Base-by-base conservation (phyloP, 2,329 filamentous ascomycete species). In the Raffaelea arxii region DNA sequence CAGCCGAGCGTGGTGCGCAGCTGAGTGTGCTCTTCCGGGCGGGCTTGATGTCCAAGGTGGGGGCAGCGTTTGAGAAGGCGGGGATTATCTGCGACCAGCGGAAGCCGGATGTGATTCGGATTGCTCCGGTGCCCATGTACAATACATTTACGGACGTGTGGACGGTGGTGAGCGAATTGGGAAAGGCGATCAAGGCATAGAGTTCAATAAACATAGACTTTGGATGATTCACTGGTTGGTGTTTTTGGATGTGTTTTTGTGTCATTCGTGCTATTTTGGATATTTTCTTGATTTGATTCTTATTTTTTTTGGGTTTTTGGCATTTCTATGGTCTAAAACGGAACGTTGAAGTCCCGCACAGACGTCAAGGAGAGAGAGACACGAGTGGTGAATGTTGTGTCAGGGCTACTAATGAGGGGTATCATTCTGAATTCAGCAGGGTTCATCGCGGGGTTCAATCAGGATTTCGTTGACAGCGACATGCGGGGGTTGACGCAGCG, bases 61-160 rank as follows among this genome's bases (percentile, higher is more conserved):
- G 79, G 49, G 66, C 69, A 38, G 72, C 71, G 24, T 62, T 95
- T 24, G 78, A 86, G 54, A 72, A 77, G 12, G 74, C 77, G 2
- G 85, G 83, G 1, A 80, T 92, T 3, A 75, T 94, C 1, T 80
- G 86, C 32, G 89, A 95, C 59, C 85, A 92, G 71, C 72, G 89
- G 49, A 86, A 86, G 62, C 89, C 90, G 1, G 82, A 90, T 59
- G 89, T 95, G 16, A 82, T 95, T 43, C 72, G 89, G 2, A 80
- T 94, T 2, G 87, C 89, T 2, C 89, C 90, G 1, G 83, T 85
- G 37, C 88, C 89, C 9, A 62, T 95, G 54, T 95, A 94, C 65
- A 91, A 91, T 57, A 79, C 76, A 0, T 94, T 86, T 59, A 70
- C 72, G 49, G 89, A 95, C 53, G 77, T 85, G 5, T 63, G 55